A percentile compares a stretch with the other conserved stretches of the same genome.
Conservation (phyloP, 2,329 filamentous ascomycete genomes). For the Cladophialophora immunda region DNA sequence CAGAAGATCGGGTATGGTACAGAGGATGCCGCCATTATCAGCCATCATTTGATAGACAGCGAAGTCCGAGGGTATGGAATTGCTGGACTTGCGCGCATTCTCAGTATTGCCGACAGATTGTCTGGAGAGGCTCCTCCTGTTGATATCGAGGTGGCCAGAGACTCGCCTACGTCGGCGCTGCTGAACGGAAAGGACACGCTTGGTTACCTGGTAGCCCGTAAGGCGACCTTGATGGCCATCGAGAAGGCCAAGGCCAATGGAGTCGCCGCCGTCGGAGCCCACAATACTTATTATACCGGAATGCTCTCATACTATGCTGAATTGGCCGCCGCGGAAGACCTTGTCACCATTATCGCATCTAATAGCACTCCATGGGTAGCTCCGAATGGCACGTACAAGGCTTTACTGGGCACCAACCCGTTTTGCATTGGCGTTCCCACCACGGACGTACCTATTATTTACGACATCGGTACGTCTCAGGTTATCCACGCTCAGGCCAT, state of each 20-base stretch:
- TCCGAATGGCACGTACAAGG: constrained; percentile 29
- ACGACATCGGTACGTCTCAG: constrained; percentile 32
- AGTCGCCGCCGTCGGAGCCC: constrained; percentile 25
- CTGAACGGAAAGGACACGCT: constrained; percentile 30
- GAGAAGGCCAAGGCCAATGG: constrained; percentile 28
- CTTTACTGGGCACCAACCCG: constrained; percentile 30
- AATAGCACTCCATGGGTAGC: constrained; percentile 30
- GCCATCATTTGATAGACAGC: constrained; percentile 31
- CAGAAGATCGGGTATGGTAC: constrained; percentile 19
- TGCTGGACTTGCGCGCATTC: constrained; percentile 30
- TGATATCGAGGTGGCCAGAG: constrained; percentile 8
- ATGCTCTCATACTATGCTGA: constrained; percentile 33
- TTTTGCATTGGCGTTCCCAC: constrained; percentile 32
- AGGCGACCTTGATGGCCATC: constrained; percentile 28
- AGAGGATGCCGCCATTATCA: constrained; percentile 18
- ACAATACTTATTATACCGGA: constrained; percentile 30
- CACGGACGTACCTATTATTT: constrained; percentile 25
- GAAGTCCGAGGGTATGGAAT: constrained; percentile 33
- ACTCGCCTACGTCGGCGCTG: constrained; percentile 28
- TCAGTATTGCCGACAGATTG: constrained; percentile 28
- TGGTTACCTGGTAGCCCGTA: constrained; percentile 29
- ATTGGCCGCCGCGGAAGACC: constrained; percentile 27
- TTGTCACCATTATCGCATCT: constrained; percentile 30
- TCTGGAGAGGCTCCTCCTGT: constrained; percentile 3
- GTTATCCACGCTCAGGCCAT: constrained; percentile 31